Percentiles rank a stretch among this genome's conserved stretches.
phyloP scores from a whole-genome alignment of 352 stramenopile species.

The Phytopythium aichiense region DNA sequence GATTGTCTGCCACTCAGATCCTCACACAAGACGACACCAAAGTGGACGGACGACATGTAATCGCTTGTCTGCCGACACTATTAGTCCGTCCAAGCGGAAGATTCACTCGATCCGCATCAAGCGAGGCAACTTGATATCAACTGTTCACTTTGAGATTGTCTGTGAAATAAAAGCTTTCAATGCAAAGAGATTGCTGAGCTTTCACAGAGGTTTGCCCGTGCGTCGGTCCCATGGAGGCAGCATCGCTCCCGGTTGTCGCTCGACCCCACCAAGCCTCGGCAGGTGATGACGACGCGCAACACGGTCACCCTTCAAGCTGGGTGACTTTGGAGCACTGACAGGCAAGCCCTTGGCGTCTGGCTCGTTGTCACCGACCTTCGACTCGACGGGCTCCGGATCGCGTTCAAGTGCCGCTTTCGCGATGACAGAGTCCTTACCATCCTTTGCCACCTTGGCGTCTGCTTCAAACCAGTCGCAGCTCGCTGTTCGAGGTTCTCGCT shows the following conservation, averaged over 20 bases:
- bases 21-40: slow-evolving; percentile 59
- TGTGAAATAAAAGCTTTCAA: too few relatives aligned
- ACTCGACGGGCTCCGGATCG: slow-evolving; percentile 13
- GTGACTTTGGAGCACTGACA: background rate
- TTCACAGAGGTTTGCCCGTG: slow-evolving; percentile 32
- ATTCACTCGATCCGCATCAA: background rate
- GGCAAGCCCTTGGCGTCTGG: background rate
- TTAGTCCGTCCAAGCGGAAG: slow-evolving; percentile 41
- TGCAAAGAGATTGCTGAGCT: background rate
- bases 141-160: background rate
- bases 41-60: slow-evolving; percentile 35
- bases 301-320: slow-evolving; percentile 20
- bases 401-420: slow-evolving; percentile 10
- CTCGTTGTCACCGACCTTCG: background rate
- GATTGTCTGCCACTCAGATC: slow-evolving; percentile 41
- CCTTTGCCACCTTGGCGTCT: slow-evolving; percentile 13
- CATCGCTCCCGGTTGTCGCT: slow-evolving; percentile 2
- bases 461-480: slow-evolving; percentile 35
- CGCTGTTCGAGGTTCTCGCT: slow-evolving; percentile 13
- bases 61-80: slow-evolving; percentile 37
- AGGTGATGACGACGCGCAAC: slow-evolving; percentile 26
- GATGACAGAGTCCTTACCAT: background rate
- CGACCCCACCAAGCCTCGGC: slow-evolving; percentile 13
- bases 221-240: slow-evolving; percentile 36
- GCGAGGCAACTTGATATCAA: background rate